These are phyloP conservation scores for Chrysosporium keratinophilum DNA, from an alignment of 2,329 filamentous ascomycete genomes.

Conservation along the genomic window DNA sequence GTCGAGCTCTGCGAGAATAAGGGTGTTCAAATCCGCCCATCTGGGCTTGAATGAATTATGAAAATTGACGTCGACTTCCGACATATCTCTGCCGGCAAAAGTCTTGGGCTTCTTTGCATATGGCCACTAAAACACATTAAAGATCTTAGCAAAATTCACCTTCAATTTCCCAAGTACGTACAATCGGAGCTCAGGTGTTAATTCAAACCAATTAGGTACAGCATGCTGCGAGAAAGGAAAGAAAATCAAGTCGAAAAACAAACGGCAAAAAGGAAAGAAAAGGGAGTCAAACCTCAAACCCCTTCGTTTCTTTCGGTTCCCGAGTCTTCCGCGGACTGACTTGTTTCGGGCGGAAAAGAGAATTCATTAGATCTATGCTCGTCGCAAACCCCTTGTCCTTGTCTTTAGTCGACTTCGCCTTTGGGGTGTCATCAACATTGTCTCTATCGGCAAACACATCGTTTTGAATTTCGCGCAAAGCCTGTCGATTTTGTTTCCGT, in stretches of 20 bases:
- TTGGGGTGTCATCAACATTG: slow-evolving; percentile 25
- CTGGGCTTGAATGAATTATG: slow-evolving; percentile 65
- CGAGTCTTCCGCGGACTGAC: slow-evolving; percentile 49
- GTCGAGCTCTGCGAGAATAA: slow-evolving; percentile 48
- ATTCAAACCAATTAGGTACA: slow-evolving; percentile 19
- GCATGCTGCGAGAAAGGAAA: slow-evolving; percentile 16
- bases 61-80: slow-evolving; percentile 54
- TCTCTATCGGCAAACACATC: slow-evolving; percentile 44
- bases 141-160: slow-evolving; percentile 30
- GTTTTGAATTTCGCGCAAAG: slow-evolving; percentile 55
- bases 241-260: slow-evolving; percentile 39
- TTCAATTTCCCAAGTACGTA: slow-evolving; percentile 29
- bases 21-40: slow-evolving; percentile 64
- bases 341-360: slow-evolving; percentile 64
- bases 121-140: slow-evolving; percentile 57
- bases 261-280: slow-evolving; percentile 25
- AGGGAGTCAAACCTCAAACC: slow-evolving; percentile 78
- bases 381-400: slow-evolving; percentile 59
- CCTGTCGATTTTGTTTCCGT: slow-evolving; percentile 75
- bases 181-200: slow-evolving; percentile 9
- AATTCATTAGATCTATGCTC: slow-evolving; percentile 94
- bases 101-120: slow-evolving; percentile 70
- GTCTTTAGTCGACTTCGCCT: slow-evolving; percentile 22
- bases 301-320: slow-evolving; percentile 52
- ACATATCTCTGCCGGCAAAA: slow-evolving; percentile 51